Evolutionary conservation across 805 yeast species (phyloP), one percentile per base, ranked within the genome.

Genomic region (Komagataella phaffii): DNA sequence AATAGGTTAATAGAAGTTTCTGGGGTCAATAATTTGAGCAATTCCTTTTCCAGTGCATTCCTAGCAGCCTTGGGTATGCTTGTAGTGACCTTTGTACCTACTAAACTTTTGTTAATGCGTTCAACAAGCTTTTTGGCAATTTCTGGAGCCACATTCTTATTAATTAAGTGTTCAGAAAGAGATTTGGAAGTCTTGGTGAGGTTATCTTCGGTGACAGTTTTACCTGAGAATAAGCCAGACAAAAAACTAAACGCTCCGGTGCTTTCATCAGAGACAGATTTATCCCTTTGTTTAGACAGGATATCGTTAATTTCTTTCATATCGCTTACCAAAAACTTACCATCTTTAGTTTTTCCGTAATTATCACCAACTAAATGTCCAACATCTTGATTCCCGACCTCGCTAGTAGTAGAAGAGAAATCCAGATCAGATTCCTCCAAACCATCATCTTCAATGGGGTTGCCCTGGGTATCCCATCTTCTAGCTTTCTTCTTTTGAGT

Each of bases 81-180:
- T 1, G 93, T 84, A 78, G 88, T 85, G 54, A 71, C 78, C 46
- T 78, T 80, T 0, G 88, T 83, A 1, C 93, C 95, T 2, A 81
- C 70, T 47, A 93, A 65, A 53, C 81, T 83, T 55, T 74, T 73
- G 52, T 81, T 82, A 44, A 93, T 88, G 53, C 81, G 82, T 14
- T 79, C 75, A 47, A 88, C 79, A 49, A 91, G 73, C 48, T 78
- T 75, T 45, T 73, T 79, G 0, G 98, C 93, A 2, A 89, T 95
- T 53, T 85, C 86, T 8, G 95, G 93, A 3, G 97, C 93, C 36
- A 91, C 93, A 60, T 91, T 91, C 59, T 90, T 91, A 55, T 83
- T 74, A 54, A 93, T 78, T 52, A 91, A 71, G 59, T 88, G 95
- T 53, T 86, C 85, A 51, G 79, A 76, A 66, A 93, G 75, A 47